Conservation (phyloP, 805 yeast genomes). For the Hanseniaspora thailandica region DNA sequence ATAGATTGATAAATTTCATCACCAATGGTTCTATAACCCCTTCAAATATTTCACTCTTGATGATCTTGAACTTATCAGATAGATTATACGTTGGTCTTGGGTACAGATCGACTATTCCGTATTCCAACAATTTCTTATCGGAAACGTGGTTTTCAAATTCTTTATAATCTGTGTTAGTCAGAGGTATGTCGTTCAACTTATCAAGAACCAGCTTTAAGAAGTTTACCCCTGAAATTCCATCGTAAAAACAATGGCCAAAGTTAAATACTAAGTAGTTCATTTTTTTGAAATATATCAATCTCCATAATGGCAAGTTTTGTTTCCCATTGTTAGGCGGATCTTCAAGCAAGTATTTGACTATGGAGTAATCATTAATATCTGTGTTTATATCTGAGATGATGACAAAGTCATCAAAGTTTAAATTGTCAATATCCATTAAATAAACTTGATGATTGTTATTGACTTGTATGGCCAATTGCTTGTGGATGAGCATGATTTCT, state of each 20-base stretch:
- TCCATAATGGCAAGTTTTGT: constrained; percentile 3
- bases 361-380: neutral
- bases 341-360: neutral
- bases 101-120: constrained; percentile 1
- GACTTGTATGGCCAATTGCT: constrained; percentile 1
- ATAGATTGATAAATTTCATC: neutral
- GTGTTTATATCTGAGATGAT: neutral
- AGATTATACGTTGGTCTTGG: neutral
- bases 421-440: neutral
- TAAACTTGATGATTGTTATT: neutral
- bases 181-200: neutral
- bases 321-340: constrained; percentile 1
- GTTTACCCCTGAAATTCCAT: constrained; percentile 11
- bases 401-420: constrained; percentile 4
- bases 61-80: neutral
- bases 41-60: neutral
- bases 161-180: neutral
- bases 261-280: constrained; percentile 7
- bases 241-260: constrained; percentile 13
- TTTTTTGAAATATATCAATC: constrained; percentile 6
- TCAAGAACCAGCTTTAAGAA: neutral
- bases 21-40: neutral
- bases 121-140: neutral
- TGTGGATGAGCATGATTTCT: constrained; percentile 3
- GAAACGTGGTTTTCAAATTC: neutral